Evolutionary conservation across 805 yeast species (phyloP), one percentile per base, ranked within the genome.

Genomic region (Teunomyces pallodes): DNA sequence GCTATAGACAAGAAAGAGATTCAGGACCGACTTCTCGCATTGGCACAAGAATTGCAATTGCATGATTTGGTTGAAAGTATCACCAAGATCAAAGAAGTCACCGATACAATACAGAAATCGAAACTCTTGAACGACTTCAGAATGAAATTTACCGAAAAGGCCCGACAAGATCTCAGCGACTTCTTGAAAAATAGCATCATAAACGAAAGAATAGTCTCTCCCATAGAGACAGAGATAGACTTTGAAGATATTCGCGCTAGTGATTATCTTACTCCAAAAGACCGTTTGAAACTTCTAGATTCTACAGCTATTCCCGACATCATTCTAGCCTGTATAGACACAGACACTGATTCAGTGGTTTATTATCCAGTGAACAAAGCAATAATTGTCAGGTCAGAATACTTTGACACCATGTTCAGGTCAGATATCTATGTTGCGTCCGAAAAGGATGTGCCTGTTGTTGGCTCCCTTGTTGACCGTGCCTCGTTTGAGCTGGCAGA

Each of bases 351-450:
- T 9, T 46, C 65, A 1, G 54, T 60, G 42, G 57, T 62, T 0
- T 74, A 72, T 49, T 86, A 81, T 57, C 91, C 92, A 0, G 82
- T 75, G 4, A 87, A 87, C 61, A 70, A 83, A 36, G 75, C 87
- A 0, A 76, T 87, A 43, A 59, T 87, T 20, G 63, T 75, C 4
- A 66, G 90, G 36, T 78, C 87, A 2, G 85, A 80, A 39, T 87
- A 84, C 61, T 87, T 80, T 57, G 79, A 74, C 45, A 75, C 81
- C 2, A 77, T 86, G 84, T 81, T 87, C 58, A 61, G 70, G 8
- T 81, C 87, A 1, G 69, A 62, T 6, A 55, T 70, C 1, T 69
- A 64, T 47, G 35, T 26, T 4, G 41, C 46, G 12, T 43, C 59
- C 6, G 51, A 50, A 4, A 47, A 42, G 20, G 57, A 55, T 1